Base-by-base conservation (phyloP, 306 rosid genomes). In the Vicia sativa region DNA sequence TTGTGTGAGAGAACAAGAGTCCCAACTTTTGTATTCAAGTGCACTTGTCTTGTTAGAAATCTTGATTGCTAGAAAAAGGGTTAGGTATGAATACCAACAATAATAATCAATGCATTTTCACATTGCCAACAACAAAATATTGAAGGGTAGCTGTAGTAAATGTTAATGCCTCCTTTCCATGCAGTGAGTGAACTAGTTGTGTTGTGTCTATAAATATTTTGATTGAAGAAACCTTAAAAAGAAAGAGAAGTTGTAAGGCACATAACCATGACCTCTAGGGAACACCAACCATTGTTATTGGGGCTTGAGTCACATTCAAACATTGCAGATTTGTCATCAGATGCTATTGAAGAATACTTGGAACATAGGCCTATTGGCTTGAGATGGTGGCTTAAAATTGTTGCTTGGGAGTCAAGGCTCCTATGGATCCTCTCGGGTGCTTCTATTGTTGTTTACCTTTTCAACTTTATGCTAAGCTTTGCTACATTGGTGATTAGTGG, bases 381-480 rank as follows among this genome's bases (percentile, higher is more conserved):
- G 7, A 50, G 85, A 72, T 89, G 83, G 96, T 53, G 91, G 87
- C 3, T 83, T 1, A 70, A 82, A 50, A 87, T 90, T 12, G 77
- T 77, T 37, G 67, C 57, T 4, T 90, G 96, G 96, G 96, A 87
- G 77, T 82, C 95, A 11, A 76, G 90, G 73, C 62, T 82, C 14
- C 91, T 90, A 9, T 90, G 96, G 96, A 34, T 80, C 11, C 81
- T 81, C 9, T 81, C 81, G 63, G 77, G 81, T 0, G 11, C 85
- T 5, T 81, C 82, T 1, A 81, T 81, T 57, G 35, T 58, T 63
- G 73, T 81, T 2, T 73, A 75, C 34, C 29, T 77, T 63, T 73
- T 77, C 68, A 77, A 54, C 50, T 81, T 57, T 39, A 68, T 81
- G 85, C 73, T 73, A 5, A 48, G 77, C 37, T 81, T 81, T 58